phyloP scores from a whole-genome alignment of 2,329 filamentous ascomycete species.

The Diaporthe humulicola region DNA sequence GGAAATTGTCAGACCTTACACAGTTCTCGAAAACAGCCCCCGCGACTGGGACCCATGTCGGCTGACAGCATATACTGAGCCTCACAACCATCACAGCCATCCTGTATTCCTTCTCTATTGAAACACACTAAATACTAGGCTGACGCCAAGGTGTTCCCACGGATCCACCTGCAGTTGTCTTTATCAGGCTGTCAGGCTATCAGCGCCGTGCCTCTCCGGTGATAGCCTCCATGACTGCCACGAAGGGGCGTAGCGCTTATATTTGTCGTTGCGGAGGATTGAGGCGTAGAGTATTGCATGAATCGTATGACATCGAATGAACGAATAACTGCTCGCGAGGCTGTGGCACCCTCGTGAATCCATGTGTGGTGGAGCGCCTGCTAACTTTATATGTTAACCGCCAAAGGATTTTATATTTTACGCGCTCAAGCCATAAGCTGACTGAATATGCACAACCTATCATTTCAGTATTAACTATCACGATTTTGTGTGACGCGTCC shows the following conservation, averaged over 20 bases:
- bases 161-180: not conserved
- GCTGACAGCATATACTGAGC: not conserved
- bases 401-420: not conserved
- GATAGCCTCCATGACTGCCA: not conserved
- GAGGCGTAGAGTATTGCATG: too few relatives aligned
- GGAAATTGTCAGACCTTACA: not conserved
- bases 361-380: not conserved
- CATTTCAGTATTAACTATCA: not conserved
- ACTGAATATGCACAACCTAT: not conserved
- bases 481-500: not conserved
- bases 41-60: not conserved
- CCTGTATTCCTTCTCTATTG: not conserved
- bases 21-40: not conserved
- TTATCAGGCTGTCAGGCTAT: too few relatives aligned
- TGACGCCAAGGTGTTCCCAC: not conserved
- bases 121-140: not conserved
- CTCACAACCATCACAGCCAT: not conserved
- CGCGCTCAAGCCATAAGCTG: not conserved
- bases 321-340: not conserved
- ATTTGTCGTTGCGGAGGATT: not conserved
- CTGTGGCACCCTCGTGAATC: too few relatives aligned
- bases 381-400: not conserved
- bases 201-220: too few relatives aligned
- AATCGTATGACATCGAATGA: not conserved
- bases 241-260: not conserved